Evolutionary conservation across 257 asterid species (phyloP).

Genomic region (Forsythia viridissima): DNA sequence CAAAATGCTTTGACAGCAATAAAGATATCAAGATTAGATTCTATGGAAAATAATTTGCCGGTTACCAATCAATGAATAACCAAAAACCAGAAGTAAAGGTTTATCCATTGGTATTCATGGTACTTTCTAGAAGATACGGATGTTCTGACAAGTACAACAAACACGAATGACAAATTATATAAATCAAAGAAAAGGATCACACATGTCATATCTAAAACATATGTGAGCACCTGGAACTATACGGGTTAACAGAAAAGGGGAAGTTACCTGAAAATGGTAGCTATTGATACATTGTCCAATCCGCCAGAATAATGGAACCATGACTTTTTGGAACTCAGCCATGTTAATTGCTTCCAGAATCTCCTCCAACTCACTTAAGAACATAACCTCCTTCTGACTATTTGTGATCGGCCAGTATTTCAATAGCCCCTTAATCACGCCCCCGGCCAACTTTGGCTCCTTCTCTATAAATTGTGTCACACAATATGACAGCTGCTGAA

Average conservation of each 20-base stretch:
- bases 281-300: conserved; percentile 75
- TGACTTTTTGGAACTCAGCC: conserved; percentile 79
- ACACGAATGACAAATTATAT: background rate
- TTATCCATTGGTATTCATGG: background rate
- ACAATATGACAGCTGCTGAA: conserved; percentile 83
- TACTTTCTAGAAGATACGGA: background rate
- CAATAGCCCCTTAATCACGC: conserved; percentile 76
- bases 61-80: conserved; percentile 12
- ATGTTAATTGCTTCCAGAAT: conserved; percentile 71
- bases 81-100: conserved; percentile 12
- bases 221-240: conserved; percentile 3
- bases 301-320: conserved; percentile 81
- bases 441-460: conserved; percentile 78
- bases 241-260: background rate
- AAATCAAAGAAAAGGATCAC: background rate
- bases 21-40: conserved; percentile 9
- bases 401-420: conserved; percentile 89
- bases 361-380: conserved; percentile 88
- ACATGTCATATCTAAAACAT: conserved; percentile 9
- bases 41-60: background rate
- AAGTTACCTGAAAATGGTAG: conserved; percentile 81
- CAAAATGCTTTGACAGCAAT: conserved; percentile 11
- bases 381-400: conserved; percentile 93
- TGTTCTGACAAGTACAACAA: conserved; percentile 13
- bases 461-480: conserved; percentile 82